Percentiles rank a stretch among this genome's conserved stretches.
These are phyloP conservation scores for Camelina laxa DNA, from an alignment of 345 rosid genomes.

Conservation along the genomic window DNA sequence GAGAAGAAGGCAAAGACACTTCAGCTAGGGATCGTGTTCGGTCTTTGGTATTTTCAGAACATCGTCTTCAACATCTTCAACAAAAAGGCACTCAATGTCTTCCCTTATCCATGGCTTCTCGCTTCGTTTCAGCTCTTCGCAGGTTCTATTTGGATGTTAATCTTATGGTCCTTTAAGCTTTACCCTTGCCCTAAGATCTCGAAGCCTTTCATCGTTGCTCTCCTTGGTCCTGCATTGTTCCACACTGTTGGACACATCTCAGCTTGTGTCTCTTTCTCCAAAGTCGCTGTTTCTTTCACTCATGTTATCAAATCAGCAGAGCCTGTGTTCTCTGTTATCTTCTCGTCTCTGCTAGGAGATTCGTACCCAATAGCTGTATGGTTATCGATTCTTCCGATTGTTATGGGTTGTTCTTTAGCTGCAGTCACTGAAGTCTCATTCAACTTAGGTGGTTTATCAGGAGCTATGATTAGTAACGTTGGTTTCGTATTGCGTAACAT, in stretches of 20 bases:
- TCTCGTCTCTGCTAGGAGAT: slow-evolving; percentile 91
- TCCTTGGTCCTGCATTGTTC: slow-evolving; percentile 95
- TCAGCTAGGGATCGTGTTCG: slow-evolving; percentile 76
- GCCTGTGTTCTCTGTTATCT: slow-evolving; percentile 93
- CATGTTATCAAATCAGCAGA: slow-evolving; percentile 97
- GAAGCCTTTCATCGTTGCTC: slow-evolving; percentile 78
- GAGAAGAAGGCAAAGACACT: slow-evolving; percentile 53
- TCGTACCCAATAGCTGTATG: slow-evolving; percentile 81
- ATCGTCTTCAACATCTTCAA: slow-evolving; percentile 93
- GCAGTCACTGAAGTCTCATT: slow-evolving; percentile 95
- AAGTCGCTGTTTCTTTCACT: slow-evolving; percentile 97
- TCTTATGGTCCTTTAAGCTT: slow-evolving; percentile 77
- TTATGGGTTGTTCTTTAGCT: slow-evolving; percentile 92
- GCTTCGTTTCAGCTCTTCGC: slow-evolving; percentile 93
- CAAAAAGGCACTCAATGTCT: slow-evolving; percentile 83
- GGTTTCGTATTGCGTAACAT: slow-evolving; percentile 92
- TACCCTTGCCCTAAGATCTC: slow-evolving; percentile 86
- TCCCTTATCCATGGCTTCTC: slow-evolving; percentile 96
- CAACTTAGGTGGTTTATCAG: slow-evolving; percentile 78
- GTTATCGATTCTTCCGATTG: slow-evolving; percentile 93
- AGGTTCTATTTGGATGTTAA: slow-evolving; percentile 92
- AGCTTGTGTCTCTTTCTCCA: slow-evolving; percentile 96
- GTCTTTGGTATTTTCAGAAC: slow-evolving; percentile 93
- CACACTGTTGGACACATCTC: slow-evolving; percentile 97
- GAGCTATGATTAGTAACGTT: slow-evolving; percentile 94